These are phyloP conservation scores for Phytophthora citrophthora DNA, from an alignment of 352 stramenopile genomes.

Conservation along the genomic window DNA sequence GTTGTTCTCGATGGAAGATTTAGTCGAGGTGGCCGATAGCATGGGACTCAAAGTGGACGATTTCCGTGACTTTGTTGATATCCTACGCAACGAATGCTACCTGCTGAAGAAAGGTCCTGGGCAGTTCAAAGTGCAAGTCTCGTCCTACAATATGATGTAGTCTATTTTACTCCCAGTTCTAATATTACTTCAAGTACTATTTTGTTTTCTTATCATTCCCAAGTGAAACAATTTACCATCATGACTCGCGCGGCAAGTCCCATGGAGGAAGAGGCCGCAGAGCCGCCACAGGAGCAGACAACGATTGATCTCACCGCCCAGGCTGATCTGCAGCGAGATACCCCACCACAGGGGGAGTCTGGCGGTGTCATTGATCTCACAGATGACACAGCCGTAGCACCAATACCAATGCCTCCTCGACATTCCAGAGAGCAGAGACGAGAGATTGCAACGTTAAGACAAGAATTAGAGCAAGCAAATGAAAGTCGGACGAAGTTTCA, in stretches of 20 bases:
- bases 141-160: constrained; percentile 54
- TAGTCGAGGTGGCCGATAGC: constrained; percentile 73
- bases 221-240: neutral
- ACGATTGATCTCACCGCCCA: constrained; percentile 1
- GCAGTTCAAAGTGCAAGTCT: constrained; percentile 80
- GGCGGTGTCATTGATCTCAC: constrained; percentile 3
- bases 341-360: neutral
- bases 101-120: constrained; percentile 84
- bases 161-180: no score
- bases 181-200: no score
- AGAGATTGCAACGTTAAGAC: neutral
- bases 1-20: constrained; percentile 81
- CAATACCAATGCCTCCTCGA: neutral
- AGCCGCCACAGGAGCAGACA: neutral
- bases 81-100: constrained; percentile 88
- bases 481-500: neutral
- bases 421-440: neutral
- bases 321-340: neutral
- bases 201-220: no score
- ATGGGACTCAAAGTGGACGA: constrained; percentile 82
- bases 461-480: constrained; percentile 5
- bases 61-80: constrained; percentile 86
- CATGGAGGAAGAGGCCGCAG: neutral
- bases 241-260: neutral
- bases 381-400: neutral